Evolutionary conservation across 495 filamentous ascomycete species (phyloP), one percentile per base, ranked within the genome.

Genomic region (Cladorrhinum samala): DNA sequence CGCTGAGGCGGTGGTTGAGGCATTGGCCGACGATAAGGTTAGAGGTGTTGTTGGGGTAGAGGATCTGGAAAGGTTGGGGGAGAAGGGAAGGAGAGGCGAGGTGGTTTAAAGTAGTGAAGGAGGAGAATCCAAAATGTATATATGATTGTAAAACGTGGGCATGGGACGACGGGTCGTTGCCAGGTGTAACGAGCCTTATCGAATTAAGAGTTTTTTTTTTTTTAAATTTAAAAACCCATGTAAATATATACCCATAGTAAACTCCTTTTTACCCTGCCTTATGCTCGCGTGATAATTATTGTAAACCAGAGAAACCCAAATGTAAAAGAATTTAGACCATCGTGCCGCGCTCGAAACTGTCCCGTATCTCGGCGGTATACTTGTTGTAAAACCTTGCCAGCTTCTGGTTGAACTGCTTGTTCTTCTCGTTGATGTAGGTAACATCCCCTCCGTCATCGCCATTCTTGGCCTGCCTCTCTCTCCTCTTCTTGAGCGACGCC

Each of bases 391-490:
- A 97, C 60, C 94, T 79, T 46, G 83, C 76, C 71, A 98, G 71
- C 73, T 97, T 97, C 74, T 93, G 86, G 80, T 98, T 98, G 75
- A 98, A 97, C 75, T 95, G 89, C 77, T 95, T 95, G 77, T 95
- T 95, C 86, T 97, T 96, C 70, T 96, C 90, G 70, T 98, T 98
- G 78, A 98, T 98, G 72, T 94, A 97, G 9, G 94, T 97, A 54
- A 97, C 88, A 67, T 98, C 93, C 21, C 82, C 84, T 25, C 80
- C 82, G 30, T 91, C 89, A 43, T 85, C 82, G 45, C 79, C 83
- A 19, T 88, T 87, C 57, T 88, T 81, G 13, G 80, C 83, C 68
- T 78, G 82, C 51, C 89, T 79, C 53, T 91, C 88, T 65, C 80
- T 84, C 58, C 88, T 81, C 75, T 93, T 91, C 78, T 87, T 88